A percentile compares a stretch with the other conserved stretches of the same genome.
Conservation (phyloP, 352 stramenopile species). For the Phytopythium kandeliae region DNA sequence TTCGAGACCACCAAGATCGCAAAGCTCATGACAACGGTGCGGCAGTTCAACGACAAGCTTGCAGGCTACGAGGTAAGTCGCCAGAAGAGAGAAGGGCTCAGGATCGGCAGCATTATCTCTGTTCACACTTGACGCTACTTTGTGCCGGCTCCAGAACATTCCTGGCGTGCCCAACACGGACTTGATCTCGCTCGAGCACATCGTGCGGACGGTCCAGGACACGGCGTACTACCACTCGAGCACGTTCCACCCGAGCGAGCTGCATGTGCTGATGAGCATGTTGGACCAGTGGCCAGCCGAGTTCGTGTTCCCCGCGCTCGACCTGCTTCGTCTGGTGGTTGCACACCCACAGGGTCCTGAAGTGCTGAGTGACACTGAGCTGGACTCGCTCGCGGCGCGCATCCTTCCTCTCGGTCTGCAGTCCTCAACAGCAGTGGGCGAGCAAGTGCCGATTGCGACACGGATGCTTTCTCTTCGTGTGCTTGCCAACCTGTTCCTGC, state of each 20-base stretch:
- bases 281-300: constrained; percentile 65
- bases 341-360: constrained; percentile 81
- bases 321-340: constrained; percentile 88
- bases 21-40: constrained; percentile 90
- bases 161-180: constrained; percentile 37
- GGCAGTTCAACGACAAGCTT: constrained; percentile 86
- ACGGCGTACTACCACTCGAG: constrained; percentile 92
- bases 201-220: constrained; percentile 65
- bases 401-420: constrained; percentile 36
- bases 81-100: too few relatives aligned
- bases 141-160: too few relatives aligned
- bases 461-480: constrained; percentile 73
- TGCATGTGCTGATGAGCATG: constrained; percentile 54
- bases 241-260: constrained; percentile 57
- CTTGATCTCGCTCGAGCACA: constrained; percentile 47
- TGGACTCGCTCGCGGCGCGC: constrained; percentile 28
- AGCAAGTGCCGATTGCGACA: constrained; percentile 50
- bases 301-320: constrained; percentile 87
- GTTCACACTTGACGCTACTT: too few relatives aligned
- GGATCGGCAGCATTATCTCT: too few relatives aligned
- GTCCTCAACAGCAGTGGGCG: constrained; percentile 10
- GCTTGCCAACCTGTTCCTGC: constrained; percentile 72
- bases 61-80: constrained; percentile 36
- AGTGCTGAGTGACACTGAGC: constrained; percentile 24
- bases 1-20: constrained; percentile 92